Evolutionary conservation across 1,284 basidiomycete species (phyloP).

Genomic region (Ganoderma lingzhi): DNA sequence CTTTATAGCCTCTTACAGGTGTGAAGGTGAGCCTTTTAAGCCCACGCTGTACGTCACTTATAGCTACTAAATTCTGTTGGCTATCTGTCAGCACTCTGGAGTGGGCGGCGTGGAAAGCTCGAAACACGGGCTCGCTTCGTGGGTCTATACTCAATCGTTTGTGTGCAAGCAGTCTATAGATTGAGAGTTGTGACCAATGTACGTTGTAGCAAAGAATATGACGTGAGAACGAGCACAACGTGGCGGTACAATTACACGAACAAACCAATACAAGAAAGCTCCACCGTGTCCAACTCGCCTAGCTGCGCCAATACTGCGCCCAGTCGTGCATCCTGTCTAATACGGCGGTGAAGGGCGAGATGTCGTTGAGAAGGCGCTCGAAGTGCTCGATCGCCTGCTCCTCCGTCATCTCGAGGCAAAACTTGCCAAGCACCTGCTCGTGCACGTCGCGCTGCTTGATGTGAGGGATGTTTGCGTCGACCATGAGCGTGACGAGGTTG

Average conservation of each 20-base stretch:
- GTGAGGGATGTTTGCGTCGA: constrained; percentile 97
- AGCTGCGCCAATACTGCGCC: constrained; percentile 86
- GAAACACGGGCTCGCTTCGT: constrained; percentile 23
- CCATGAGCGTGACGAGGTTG: constrained; percentile 97
- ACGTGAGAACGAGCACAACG: neutral
- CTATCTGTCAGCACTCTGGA: constrained; percentile 17
- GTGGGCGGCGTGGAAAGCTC: constrained; percentile 23
- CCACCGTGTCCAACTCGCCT: constrained; percentile 4
- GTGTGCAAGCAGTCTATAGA: constrained; percentile 11
- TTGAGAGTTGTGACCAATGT: neutral
- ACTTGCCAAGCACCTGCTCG: constrained; percentile 95
- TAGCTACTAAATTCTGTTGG: neutral
- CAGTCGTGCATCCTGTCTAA: constrained; percentile 92
- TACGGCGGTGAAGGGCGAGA: constrained; percentile 92
- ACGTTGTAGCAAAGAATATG: neutral
- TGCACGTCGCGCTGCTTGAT: constrained; percentile 92
- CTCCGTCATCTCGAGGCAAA: constrained; percentile 91
- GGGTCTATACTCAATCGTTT: constrained; percentile 17
- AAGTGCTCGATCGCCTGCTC: constrained; percentile 98
- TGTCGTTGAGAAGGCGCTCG: constrained; percentile 93
- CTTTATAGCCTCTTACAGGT: neutral
- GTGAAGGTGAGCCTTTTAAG: neutral
- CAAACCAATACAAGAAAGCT: neutral
- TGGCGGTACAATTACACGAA: neutral
- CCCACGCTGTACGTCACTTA: neutral